phyloP scores from a whole-genome alignment of 1,284 basidiomycete species.

The Ustilago sp. region DNA sequence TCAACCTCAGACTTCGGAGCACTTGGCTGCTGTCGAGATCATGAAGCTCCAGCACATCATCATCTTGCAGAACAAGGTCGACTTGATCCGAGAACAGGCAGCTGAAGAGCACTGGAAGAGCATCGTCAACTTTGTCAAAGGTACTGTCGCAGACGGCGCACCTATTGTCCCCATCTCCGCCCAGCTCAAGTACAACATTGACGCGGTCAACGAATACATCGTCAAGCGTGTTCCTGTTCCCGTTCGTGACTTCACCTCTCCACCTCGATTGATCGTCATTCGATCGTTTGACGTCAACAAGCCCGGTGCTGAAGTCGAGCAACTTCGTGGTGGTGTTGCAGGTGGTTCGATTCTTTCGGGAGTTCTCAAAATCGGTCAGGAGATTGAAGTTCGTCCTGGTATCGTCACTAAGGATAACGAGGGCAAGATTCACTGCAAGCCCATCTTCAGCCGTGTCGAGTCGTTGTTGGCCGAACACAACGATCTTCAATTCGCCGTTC shows the following conservation, averaged over 20 bases:
- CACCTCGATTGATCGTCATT: constrained; percentile 95
- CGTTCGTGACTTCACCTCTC: constrained; percentile 88
- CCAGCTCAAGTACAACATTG: constrained; percentile 98
- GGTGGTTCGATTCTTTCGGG: constrained; percentile 95
- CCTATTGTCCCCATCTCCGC: constrained; percentile 99
- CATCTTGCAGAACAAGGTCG: constrained; percentile 79
- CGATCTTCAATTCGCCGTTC: constrained; percentile 92
- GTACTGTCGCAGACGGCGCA: constrained; percentile 94
- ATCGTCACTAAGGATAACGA: constrained; percentile 95
- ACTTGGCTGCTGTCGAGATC: constrained; percentile 97
- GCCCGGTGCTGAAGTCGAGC: constrained; percentile 95
- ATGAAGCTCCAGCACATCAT: constrained; percentile 99
- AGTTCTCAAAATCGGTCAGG: constrained; percentile 87
- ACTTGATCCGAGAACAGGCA: constrained; percentile 67
- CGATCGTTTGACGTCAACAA: constrained; percentile 99
- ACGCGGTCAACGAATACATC: constrained; percentile 99
- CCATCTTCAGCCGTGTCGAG: constrained; percentile 91
- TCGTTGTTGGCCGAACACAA: constrained; percentile 95
- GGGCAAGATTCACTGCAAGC: constrained; percentile 90
- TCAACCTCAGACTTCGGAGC: constrained; percentile 98
- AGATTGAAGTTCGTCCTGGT: constrained; percentile 96
- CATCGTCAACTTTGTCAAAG: constrained; percentile 68
- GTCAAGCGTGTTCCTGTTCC: constrained; percentile 96
- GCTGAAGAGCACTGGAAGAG: constrained; percentile 69
- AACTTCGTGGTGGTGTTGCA: constrained; percentile 96